Percentiles rank a stretch among this genome's conserved stretches.
These are phyloP conservation scores for Digitaria exilis DNA, from an alignment of 202 grass and related monocot genomes.

Conservation along the genomic window DNA sequence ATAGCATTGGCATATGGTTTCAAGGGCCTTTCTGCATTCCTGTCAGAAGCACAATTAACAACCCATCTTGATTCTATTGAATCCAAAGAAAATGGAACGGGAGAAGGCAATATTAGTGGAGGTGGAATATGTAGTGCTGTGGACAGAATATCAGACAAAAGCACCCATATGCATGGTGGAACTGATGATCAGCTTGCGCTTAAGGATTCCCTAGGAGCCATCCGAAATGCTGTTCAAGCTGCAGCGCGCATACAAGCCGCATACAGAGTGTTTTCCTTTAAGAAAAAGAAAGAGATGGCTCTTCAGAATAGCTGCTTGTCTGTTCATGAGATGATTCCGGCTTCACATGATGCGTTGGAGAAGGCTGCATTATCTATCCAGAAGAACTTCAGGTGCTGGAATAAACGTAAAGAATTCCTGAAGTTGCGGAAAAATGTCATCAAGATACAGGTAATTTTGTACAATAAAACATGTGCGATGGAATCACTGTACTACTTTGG, in stretches of 20 bases:
- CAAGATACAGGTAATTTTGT: constrained; percentile 81
- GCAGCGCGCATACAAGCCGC: constrained; percentile 77
- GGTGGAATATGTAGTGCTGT: constrained; percentile 29
- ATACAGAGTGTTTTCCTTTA: constrained; percentile 71
- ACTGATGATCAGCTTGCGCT: constrained; percentile 80
- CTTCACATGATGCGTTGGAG: constrained; percentile 43
- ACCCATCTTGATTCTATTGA: constrained; percentile 66
- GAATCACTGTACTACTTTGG: constrained; percentile 26
- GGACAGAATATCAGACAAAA: constrained; percentile 66
- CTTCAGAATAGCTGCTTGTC: constrained; percentile 35
- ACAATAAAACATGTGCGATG: constrained; percentile 17
- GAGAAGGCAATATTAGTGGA: background rate
- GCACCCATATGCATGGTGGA: constrained; percentile 43
- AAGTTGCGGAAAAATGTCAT: constrained; percentile 54
- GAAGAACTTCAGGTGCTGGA: constrained; percentile 90
- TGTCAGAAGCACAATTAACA: constrained; percentile 81
- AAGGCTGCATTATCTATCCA: constrained; percentile 91
- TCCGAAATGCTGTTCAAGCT: constrained; percentile 78
- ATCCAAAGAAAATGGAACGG: constrained; percentile 45
- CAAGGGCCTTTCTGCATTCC: constrained; percentile 86
- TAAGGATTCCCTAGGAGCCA: constrained; percentile 77
- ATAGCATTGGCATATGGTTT: constrained; percentile 68
- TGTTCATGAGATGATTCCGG: constrained; percentile 2
- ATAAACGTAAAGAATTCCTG: constrained; percentile 66
- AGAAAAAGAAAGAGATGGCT: constrained; percentile 58